Percentiles rank a stretch among this genome's conserved stretches.
These are phyloP conservation scores for Aspergillus sp. DNA, from an alignment of 2,329 filamentous ascomycete genomes.

Conservation along the genomic window DNA sequence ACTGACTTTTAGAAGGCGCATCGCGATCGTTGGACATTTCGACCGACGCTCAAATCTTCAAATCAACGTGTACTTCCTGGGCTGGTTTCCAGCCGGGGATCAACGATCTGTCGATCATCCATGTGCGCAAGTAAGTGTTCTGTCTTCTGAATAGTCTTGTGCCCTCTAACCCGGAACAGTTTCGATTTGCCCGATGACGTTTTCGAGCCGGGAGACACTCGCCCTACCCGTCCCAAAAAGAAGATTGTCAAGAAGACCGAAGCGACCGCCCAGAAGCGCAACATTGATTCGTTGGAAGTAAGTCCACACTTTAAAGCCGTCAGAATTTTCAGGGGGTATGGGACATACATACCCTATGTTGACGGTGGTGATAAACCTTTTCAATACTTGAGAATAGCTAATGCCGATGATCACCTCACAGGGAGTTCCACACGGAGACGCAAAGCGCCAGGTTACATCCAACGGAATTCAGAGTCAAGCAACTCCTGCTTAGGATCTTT, in stretches of 20 bases:
- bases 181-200: slow-evolving; percentile 84
- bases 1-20: slow-evolving; percentile 32
- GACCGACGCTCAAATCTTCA: slow-evolving; percentile 78
- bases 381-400: slow-evolving; percentile 24
- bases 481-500: slow-evolving; percentile 25
- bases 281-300: slow-evolving; percentile 38
- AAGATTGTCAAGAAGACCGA: slow-evolving; percentile 38
- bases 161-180: slow-evolving; percentile 42
- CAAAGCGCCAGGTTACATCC: slow-evolving; percentile 30
- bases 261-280: slow-evolving; percentile 31
- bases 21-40: slow-evolving; percentile 51
- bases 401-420: slow-evolving; percentile 21
- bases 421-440: slow-evolving; percentile 22
- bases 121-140: slow-evolving; percentile 74
- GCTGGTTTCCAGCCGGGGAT: slow-evolving; percentile 66
- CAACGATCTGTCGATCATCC: slow-evolving; percentile 72
- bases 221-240: slow-evolving; percentile 55
- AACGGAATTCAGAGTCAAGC: slow-evolving; percentile 22
- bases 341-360: not conserved
- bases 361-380: not conserved
- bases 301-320: slow-evolving; percentile 26
- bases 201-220: slow-evolving; percentile 70
- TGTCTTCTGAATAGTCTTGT: not conserved
- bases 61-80: slow-evolving; percentile 70
- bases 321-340: slow-evolving; percentile 13